phyloP scores from a whole-genome alignment of 352 stramenopile species.

The Pelagophyceae sp. region DNA sequence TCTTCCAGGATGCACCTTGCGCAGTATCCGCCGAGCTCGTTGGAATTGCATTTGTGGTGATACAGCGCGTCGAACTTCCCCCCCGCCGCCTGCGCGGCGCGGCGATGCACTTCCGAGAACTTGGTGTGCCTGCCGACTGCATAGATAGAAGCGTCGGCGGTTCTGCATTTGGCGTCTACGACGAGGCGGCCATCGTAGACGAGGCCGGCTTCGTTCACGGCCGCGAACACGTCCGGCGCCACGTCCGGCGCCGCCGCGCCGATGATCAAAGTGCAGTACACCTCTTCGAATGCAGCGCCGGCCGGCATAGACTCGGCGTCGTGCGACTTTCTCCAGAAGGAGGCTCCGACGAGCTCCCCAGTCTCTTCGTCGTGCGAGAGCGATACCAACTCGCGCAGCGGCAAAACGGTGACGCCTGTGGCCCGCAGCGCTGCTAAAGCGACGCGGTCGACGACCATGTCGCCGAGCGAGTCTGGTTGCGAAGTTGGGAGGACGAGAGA shows the following conservation, averaged over 20 bases:
- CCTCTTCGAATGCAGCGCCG: constrained; percentile 17
- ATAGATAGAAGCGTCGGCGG: constrained; percentile 49
- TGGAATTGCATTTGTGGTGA: constrained; percentile 20
- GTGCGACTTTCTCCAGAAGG: neutral
- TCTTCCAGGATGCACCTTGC: constrained; percentile 16
- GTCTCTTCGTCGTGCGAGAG: constrained; percentile 57
- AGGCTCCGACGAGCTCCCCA: constrained; percentile 23
- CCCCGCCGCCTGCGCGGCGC: neutral
- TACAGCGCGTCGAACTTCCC: neutral
- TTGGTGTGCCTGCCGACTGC: constrained; percentile 22
- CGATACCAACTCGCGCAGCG: constrained; percentile 30
- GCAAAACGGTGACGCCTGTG: constrained; percentile 36
- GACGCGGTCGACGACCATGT: constrained; percentile 30
- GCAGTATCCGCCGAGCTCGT: constrained; percentile 20
- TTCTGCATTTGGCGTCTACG: constrained; percentile 69
- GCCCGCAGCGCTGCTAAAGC: constrained; percentile 11
- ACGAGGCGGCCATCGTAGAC: constrained; percentile 80
- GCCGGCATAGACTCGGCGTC: neutral
- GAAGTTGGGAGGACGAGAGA: constrained; percentile 25
- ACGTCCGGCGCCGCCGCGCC: constrained; percentile 69
- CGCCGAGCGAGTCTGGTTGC: constrained; percentile 23
- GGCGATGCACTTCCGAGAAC: constrained; percentile 8
- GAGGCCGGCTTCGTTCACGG: constrained; percentile 74
- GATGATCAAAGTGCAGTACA: constrained; percentile 60
- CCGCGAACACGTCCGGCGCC: constrained; percentile 70